phyloP scores from a whole-genome alignment of 305 asterid species.

The Stenogyne calaminthoides region DNA sequence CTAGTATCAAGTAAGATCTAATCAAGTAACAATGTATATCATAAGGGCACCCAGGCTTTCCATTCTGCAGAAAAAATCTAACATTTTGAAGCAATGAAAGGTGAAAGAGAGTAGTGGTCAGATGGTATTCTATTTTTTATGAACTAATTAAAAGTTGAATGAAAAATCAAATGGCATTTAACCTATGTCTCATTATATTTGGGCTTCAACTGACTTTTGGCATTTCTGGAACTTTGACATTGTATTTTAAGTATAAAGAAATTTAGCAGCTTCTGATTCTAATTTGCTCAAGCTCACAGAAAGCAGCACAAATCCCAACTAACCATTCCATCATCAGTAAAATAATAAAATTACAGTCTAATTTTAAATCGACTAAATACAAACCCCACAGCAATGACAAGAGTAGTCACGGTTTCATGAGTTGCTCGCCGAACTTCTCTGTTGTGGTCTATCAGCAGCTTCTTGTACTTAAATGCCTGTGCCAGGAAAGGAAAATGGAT shows the following conservation, averaged over 20 bases:
- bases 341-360: slow-evolving; percentile 17
- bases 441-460: slow-evolving; percentile 88
- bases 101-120: background rate
- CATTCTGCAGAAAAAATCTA: slow-evolving; percentile 9
- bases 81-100: slow-evolving; percentile 12
- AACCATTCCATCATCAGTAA: slow-evolving; percentile 13
- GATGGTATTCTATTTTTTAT: background rate
- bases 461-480: slow-evolving; percentile 94
- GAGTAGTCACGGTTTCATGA: slow-evolving; percentile 85
- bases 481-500: slow-evolving; percentile 28
- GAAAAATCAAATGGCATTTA: background rate
- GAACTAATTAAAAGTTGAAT: background rate
- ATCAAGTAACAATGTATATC: background rate
- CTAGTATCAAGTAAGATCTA: slow-evolving; percentile 1
- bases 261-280: slow-evolving; percentile 21
- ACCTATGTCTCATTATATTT: background rate
- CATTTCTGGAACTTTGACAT: slow-evolving; percentile 26
- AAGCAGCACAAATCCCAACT: slow-evolving; percentile 9
- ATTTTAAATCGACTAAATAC: slow-evolving; percentile 35
- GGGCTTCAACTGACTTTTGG: background rate
- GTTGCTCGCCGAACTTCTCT: slow-evolving; percentile 97
- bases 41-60: background rate
- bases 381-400: slow-evolving; percentile 78
- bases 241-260: background rate
- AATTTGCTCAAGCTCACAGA: background rate